Evolutionary conservation across 2,329 filamentous ascomycete species (phyloP).

Genomic region (Trichoderma endophyticum): DNA sequence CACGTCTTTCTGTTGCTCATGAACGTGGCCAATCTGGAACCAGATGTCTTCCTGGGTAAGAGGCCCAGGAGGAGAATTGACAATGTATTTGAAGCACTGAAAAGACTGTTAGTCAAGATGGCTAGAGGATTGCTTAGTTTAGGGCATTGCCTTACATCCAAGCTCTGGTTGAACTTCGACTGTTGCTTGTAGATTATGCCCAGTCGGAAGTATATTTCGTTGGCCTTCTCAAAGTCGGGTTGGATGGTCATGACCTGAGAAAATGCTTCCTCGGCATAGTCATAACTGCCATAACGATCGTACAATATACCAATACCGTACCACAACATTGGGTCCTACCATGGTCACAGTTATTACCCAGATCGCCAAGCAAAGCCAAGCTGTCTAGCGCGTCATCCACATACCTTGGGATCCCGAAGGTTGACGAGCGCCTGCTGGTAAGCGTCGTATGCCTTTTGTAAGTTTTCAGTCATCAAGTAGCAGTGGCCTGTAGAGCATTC

Average conservation of each 20-base stretch:
- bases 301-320: constrained; percentile 98
- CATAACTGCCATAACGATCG: constrained; percentile 90
- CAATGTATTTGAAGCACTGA: constrained; percentile 98
- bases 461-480: constrained; percentile 96
- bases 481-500: constrained; percentile 72
- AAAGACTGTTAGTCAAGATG: background rate
- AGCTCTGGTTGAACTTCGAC: constrained; percentile 84
- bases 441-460: constrained; percentile 93
- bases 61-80: constrained; percentile 84
- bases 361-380: background rate
- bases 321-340: constrained; percentile 91
- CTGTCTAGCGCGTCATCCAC: constrained; percentile 21
- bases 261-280: constrained; percentile 97
- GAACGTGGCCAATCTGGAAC: constrained; percentile 99
- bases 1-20: constrained; percentile 98
- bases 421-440: constrained; percentile 96
- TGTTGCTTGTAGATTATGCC: constrained; percentile 99
- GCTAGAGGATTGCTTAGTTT: background rate
- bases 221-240: constrained; percentile 95
- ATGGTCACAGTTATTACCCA: constrained; percentile 16
- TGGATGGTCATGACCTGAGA: constrained; percentile 99
- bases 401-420: constrained; percentile 85
- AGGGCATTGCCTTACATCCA: constrained; percentile 65
- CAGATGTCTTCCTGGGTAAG: constrained; percentile 97
- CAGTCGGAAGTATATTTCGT: constrained; percentile 96